Conservation (phyloP, 2,329 filamentous ascomycete genomes). For the Colletotrichum endophyticum region DNA sequence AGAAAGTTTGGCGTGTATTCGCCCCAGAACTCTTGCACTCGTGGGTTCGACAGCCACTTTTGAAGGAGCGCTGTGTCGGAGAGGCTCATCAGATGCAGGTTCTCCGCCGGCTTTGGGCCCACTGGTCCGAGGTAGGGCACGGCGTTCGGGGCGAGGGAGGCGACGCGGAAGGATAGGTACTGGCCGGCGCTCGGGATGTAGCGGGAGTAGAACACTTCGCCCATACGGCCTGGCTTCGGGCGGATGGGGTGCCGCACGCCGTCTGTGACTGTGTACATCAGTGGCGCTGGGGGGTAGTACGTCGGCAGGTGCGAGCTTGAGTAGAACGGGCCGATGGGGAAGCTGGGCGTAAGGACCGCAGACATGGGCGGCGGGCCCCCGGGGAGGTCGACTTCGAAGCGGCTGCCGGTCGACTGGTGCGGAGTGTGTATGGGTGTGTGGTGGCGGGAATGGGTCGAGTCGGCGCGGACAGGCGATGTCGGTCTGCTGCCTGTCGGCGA, state of each 20-base stretch:
- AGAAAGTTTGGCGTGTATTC: constrained; percentile 71
- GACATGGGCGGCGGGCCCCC: constrained; percentile 41
- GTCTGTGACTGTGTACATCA: constrained; percentile 81
- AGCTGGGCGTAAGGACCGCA: constrained; percentile 35
- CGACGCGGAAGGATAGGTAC: constrained; percentile 88
- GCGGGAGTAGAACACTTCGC: constrained; percentile 88
- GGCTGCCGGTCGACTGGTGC: constrained; percentile 28
- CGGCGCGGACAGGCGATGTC: constrained; percentile 50
- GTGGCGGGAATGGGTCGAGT: constrained; percentile 30
- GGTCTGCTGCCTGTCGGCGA: constrained; percentile 61
- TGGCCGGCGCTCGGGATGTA: constrained; percentile 83
- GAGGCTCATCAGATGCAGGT: constrained; percentile 44
- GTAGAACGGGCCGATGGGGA: constrained; percentile 72
- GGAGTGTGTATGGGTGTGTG: constrained; percentile 27
- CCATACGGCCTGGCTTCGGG: constrained; percentile 87
- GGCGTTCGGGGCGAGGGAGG: constrained; percentile 69
- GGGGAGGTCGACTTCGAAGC: constrained; percentile 37
- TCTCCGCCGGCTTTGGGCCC: constrained; percentile 43
- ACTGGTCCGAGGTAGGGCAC: constrained; percentile 69
- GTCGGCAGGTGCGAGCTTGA: constrained; percentile 87
- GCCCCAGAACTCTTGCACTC: constrained; percentile 88
- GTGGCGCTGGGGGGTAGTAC: constrained; percentile 84
- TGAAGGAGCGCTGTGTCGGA: constrained; percentile 70
- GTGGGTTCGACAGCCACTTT: constrained; percentile 86
- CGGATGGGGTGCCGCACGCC: constrained; percentile 84